These are phyloP conservation scores for Rhizopogon vinicolor DNA, from an alignment of 768 basidiomycete genomes.

Conservation along the genomic window DNA sequence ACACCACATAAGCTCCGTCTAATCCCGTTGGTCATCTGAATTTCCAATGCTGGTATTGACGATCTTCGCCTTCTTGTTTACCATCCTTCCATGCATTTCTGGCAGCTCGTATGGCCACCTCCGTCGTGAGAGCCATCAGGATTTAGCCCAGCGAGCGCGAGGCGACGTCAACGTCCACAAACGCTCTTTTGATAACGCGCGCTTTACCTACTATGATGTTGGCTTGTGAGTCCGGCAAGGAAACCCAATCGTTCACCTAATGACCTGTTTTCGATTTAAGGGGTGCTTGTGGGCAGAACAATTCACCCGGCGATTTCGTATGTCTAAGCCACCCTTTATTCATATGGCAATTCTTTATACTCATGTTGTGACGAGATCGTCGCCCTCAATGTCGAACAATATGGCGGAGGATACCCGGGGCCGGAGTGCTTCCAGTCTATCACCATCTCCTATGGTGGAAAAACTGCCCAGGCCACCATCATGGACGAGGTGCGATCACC, in stretches of 20 bases:
- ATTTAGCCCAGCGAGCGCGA: slow-evolving; percentile 41
- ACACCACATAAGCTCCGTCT: no score
- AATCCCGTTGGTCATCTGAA: background rate
- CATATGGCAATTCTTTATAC: slow-evolving; percentile 38
- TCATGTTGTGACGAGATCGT: slow-evolving; percentile 26
- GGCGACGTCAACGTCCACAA: slow-evolving; percentile 31
- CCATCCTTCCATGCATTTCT: slow-evolving; percentile 29
- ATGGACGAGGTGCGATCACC: slow-evolving; percentile 47
- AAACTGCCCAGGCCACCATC: slow-evolving; percentile 48
- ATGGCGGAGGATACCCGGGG: slow-evolving; percentile 54
- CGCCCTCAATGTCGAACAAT: slow-evolving; percentile 36
- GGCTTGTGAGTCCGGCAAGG: slow-evolving; percentile 37
- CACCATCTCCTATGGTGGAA: slow-evolving; percentile 52
- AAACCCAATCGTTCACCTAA: slow-evolving; percentile 3
- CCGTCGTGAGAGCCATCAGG: slow-evolving; percentile 34
- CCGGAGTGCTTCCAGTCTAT: slow-evolving; percentile 62
- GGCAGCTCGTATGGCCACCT: slow-evolving; percentile 17
- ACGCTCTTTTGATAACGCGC: slow-evolving; percentile 30
- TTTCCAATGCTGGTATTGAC: slow-evolving; percentile 19
- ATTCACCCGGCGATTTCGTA: slow-evolving; percentile 35
- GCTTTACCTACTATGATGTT: slow-evolving; percentile 51
- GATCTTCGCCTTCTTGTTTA: slow-evolving; percentile 31
- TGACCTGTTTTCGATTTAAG: slow-evolving; percentile 22
- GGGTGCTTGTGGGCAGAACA: slow-evolving; percentile 50
- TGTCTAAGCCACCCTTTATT: slow-evolving; percentile 10